These are phyloP conservation scores for Curvularia spicifera DNA, from an alignment of 2,329 filamentous ascomycete species.

Conservation along the genomic window DNA sequence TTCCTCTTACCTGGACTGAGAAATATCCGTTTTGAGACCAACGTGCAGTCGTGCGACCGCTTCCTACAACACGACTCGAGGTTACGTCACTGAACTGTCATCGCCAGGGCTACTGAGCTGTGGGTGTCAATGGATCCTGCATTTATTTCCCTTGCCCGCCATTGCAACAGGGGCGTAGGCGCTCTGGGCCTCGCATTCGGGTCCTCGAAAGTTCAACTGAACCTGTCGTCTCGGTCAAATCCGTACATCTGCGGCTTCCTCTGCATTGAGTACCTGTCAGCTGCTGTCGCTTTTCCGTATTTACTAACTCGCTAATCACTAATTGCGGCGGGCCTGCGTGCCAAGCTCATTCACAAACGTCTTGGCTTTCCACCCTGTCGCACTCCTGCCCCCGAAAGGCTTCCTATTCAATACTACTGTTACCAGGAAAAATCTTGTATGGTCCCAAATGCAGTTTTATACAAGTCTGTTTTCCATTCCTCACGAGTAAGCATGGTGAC, in stretches of 20 bases:
- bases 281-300: background rate
- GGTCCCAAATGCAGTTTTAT: background rate
- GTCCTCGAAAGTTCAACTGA: slow-evolving; percentile 8
- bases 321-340: slow-evolving; percentile 4
- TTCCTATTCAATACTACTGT: slow-evolving; percentile 5
- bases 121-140: slow-evolving; percentile 12
- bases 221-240: background rate
- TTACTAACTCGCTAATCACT: background rate
- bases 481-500: slow-evolving; percentile 4
- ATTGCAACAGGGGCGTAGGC: slow-evolving; percentile 16
- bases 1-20: slow-evolving; percentile 8
- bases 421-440: background rate
- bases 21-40: slow-evolving; percentile 15
- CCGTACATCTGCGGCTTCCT: slow-evolving; percentile 4
- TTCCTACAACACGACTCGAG: slow-evolving; percentile 11
- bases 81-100: slow-evolving; percentile 22
- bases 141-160: slow-evolving; percentile 8
- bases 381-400: background rate
- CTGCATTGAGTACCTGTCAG: slow-evolving; percentile 4
- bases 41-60: slow-evolving; percentile 22
- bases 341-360: slow-evolving; percentile 6
- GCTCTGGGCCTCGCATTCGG: slow-evolving; percentile 10
- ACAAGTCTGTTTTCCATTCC: slow-evolving; percentile 2
- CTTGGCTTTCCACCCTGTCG: slow-evolving; percentile 3
- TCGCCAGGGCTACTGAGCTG: slow-evolving; percentile 1